Base-by-base conservation (phyloP, 768 basidiomycete species). In the Tricholoma bakamatsutake region DNA sequence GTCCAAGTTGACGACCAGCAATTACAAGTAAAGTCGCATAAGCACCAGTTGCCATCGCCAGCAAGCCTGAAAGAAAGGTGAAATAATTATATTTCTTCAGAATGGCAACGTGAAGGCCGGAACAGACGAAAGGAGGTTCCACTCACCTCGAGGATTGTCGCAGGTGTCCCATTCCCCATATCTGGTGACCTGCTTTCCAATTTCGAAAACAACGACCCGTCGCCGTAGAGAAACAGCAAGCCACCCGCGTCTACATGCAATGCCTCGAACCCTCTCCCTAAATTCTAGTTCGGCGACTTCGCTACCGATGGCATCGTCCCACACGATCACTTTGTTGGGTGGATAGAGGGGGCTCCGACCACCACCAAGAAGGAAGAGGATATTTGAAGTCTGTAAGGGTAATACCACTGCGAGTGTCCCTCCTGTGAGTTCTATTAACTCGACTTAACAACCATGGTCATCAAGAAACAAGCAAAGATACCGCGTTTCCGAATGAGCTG, bases 201-300 rank as follows among this genome's bases (percentile, higher is more conserved):
- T 69, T 67, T 87, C 77, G 64, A 91, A 96, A 28, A 87, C 80
- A 34, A 91, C 83, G 30, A 93, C 89, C 59, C 93, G 76, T 50
- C 90, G 75, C 39, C 88, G 82, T 47, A 93, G 75, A 30, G 89
- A 84, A 15, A 93, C 90, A 28, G 86, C 87, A 37, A 93, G 81
- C 90, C 89, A 91, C 13, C 88, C 89, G 31, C 91, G 78, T 57
- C 91, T 76, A 66, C 89, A 91, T 4, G 85, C 85, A 48, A 93
- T 69, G 0, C 90, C 90, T 55, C 88, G 78, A 1, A 93, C 91
- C 56, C 79, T 77, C 71, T 93, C 93, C 63, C 88, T 79, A 66
- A 96, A 95, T 71, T 94, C 92, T 57, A 95, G 79, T 68, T 94
- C 91, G 35, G 89, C 90, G 49, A 92, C 87, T 66, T 93, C 89